These are phyloP conservation scores for Sclerospora graminicola DNA, from an alignment of 352 stramenopile species.

Conservation along the genomic window DNA sequence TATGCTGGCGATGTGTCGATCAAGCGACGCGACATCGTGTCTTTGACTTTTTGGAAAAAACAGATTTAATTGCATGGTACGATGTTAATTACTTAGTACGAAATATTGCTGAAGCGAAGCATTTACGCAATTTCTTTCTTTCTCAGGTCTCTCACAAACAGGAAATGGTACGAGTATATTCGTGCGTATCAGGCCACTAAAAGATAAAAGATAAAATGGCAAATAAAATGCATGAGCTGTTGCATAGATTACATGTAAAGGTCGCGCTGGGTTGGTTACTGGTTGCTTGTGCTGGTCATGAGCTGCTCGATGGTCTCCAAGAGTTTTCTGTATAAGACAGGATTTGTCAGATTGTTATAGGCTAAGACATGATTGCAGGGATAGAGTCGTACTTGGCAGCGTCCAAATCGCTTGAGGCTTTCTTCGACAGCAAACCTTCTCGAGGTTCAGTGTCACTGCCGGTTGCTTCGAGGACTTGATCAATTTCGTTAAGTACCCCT, in stretches of 20 bases:
- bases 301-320: conserved; percentile 35
- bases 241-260: conserved; percentile 1
- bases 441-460: background rate
- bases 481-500: no score
- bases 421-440: conserved; percentile 2
- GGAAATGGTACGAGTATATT: conserved; percentile 26
- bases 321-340: conserved; percentile 23
- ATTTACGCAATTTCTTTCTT: background rate
- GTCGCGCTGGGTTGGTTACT: background rate
- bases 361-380: background rate
- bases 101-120: background rate
- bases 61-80: conserved; percentile 30
- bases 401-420: conserved; percentile 31
- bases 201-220: conserved; percentile 6
- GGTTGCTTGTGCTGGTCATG: conserved; percentile 6
- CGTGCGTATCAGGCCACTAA: conserved; percentile 19
- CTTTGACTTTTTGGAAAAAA: conserved; percentile 17
- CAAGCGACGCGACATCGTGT: conserved; percentile 19
- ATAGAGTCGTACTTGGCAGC: conserved; percentile 8
- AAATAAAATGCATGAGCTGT: conserved; percentile 7
- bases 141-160: conserved; percentile 33
- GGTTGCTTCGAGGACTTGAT: no score
- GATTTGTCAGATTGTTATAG: conserved; percentile 9
- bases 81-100: background rate
- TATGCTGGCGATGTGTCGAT: conserved; percentile 42